Percentiles rank a stretch among this genome's conserved stretches.
Conservation (phyloP, 345 rosid species). For the Eucalyptus regnans region DNA sequence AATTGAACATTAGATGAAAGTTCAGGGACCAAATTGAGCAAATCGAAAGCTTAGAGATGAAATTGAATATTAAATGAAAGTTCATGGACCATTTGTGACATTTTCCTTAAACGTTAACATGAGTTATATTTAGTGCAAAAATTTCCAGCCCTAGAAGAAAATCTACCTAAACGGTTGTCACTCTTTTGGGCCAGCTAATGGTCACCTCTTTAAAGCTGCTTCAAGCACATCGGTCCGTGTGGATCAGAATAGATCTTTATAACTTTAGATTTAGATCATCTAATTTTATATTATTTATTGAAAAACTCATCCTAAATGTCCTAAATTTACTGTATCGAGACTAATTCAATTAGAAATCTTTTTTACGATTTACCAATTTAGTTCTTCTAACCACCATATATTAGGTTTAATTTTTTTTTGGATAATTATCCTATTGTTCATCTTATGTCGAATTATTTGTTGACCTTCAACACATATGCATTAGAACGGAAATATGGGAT, state of each 20-base stretch:
- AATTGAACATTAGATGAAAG: too few relatives aligned
- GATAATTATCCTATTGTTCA: background rate
- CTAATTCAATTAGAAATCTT: accelerated
- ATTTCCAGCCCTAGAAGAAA: background rate
- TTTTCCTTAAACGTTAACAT: too few relatives aligned
- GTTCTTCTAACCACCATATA: accelerated
- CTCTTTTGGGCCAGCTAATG: background rate
- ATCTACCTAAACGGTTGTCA: background rate
- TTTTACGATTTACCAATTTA: background rate
- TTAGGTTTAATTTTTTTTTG: background rate
- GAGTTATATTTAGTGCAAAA: background rate
- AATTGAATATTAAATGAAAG: too few relatives aligned
- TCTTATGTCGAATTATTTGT: background rate
- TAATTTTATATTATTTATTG: background rate
- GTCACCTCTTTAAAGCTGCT: background rate
- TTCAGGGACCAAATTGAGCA: too few relatives aligned
- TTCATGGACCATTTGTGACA: too few relatives aligned
- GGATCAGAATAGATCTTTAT: background rate
- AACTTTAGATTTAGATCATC: background rate
- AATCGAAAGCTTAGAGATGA: too few relatives aligned
- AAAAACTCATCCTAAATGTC: background rate
- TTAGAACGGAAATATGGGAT: background rate
- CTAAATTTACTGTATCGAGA: background rate
- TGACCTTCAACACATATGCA: background rate
- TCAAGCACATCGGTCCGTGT: background rate